Conservation (phyloP, 139 green algal genomes). For the Pycnococcus provasolii region DNA sequence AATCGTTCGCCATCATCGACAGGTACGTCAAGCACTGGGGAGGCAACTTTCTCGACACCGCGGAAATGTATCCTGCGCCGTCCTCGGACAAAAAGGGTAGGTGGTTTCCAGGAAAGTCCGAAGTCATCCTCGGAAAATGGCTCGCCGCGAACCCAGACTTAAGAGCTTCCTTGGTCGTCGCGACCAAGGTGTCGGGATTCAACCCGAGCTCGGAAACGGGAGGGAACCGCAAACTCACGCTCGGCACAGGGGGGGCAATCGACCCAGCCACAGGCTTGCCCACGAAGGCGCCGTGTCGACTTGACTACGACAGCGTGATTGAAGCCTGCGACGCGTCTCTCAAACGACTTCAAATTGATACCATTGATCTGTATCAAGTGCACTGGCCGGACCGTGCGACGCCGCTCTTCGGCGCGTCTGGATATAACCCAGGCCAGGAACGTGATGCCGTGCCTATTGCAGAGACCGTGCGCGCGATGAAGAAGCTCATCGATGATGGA, state of each 20-base stretch:
- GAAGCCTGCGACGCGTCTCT: slow-evolving; percentile 35
- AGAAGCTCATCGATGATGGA: slow-evolving; percentile 38
- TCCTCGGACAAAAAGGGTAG: not conserved
- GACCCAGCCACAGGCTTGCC: not conserved
- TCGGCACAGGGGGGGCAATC: not conserved
- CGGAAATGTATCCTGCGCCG: slow-evolving; percentile 92
- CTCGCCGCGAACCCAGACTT: slow-evolving; percentile 38
- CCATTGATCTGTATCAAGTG: slow-evolving; percentile 82
- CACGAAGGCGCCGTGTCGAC: not conserved
- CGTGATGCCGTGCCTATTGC: slow-evolving; percentile 32
- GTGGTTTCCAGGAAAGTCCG: slow-evolving; percentile 35
- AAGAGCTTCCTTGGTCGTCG: slow-evolving; percentile 55
- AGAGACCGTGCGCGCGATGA: slow-evolving; percentile 37
- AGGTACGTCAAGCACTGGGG: slow-evolving; percentile 44
- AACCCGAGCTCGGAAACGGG: not conserved
- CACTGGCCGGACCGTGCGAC: slow-evolving; percentile 68
- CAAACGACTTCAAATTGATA: slow-evolving; percentile 64
- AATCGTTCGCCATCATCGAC: slow-evolving; percentile 47
- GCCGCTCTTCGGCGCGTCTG: slow-evolving; percentile 41
- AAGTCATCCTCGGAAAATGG: slow-evolving; percentile 68
- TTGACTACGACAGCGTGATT: slow-evolving; percentile 20
- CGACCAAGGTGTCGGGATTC: slow-evolving; percentile 61
- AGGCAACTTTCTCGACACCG: slow-evolving; percentile 86
- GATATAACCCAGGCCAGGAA: slow-evolving; percentile 40
- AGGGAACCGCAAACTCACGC: not conserved